These are phyloP conservation scores for Spergularia bocconei DNA, from an alignment of 148 eudicot species.

Conservation along the genomic window DNA sequence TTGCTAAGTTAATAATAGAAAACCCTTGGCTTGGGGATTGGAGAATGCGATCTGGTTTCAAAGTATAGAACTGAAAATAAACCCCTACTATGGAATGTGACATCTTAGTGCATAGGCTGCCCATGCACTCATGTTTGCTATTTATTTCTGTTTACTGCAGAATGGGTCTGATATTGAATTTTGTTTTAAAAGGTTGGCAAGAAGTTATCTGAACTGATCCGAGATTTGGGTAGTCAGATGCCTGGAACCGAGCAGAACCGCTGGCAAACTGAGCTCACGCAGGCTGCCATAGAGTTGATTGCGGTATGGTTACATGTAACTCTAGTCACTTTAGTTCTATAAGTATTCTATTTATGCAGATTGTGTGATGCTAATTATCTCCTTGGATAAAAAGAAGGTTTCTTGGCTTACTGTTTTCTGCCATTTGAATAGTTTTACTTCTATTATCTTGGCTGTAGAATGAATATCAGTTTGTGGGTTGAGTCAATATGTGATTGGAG, in stretches of 20 bases:
- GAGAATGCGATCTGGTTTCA: neutral
- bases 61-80: neutral
- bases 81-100: neutral
- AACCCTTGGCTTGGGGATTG: neutral
- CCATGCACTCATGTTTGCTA: neutral
- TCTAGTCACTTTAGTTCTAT: neutral
- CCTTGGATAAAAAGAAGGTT: neutral
- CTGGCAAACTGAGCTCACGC: conserved; percentile 95
- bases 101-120: neutral
- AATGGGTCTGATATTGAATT: neutral
- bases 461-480: neutral
- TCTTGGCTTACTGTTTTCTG: neutral
- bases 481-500: neutral
- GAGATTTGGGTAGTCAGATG: conserved; percentile 84
- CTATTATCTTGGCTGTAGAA: neutral
- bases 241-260: conserved; percentile 77
- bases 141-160: neutral
- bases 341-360: neutral
- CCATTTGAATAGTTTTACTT: neutral
- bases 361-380: conserved; percentile 3
- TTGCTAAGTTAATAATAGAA: neutral
- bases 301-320: conserved; percentile 50
- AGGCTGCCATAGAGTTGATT: conserved; percentile 90
- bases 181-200: conserved; percentile 70
- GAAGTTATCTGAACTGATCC: conserved; percentile 85